Evolutionary conservation across 1,284 basidiomycete species (phyloP), one percentile per base, ranked within the genome.

Genomic region (Marasmius fiardii): DNA sequence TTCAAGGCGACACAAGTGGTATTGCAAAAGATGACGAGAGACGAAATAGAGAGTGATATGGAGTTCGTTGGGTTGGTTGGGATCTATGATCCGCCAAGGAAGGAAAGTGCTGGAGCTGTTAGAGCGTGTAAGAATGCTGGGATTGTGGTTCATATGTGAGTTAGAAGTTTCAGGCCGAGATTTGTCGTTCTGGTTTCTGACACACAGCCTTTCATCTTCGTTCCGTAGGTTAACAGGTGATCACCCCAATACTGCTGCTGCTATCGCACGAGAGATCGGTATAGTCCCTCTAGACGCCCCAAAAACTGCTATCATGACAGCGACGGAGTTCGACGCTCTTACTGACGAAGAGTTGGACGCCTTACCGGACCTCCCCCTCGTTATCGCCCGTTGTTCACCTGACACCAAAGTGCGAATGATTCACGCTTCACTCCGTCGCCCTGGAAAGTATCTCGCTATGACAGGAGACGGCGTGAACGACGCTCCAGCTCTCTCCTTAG

Each of bases 1-100:
- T 5, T 63, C n/a, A n/a, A n/a, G 20, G 44, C 34, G 12, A 23
- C 10, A 14, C 23, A 50, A 16, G 31, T 43, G 11, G 47, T 37
- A 44, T 20, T 41, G n/a, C 7, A 41, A 16, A 41, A 43, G 16
- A 39, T 72, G 39, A 54, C 64, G 2, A 74, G 85, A 28, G 79
- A 79, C 43, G 75, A 80, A 2, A 77, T 85, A 12, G 88, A 90
- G 68, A 66, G 71, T 18, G 76, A 75, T 24, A 81, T 87, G 64
- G 72, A 71, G 5, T 83, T 91, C 71, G 70, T 84, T 7, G 86
- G 82, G 8, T 73, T 89, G 1, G 82, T 78, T 11, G 87, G 86
- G 52, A 83, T 90, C 56, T 85, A 77, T 62, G 87, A 90, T 64
- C 87, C 87, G 14, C 88, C 87, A n/a, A 77, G 87, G 37, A 81